Evolutionary conservation across 1,284 basidiomycete species (phyloP).

Genomic region (Takashimella koratensis): DNA sequence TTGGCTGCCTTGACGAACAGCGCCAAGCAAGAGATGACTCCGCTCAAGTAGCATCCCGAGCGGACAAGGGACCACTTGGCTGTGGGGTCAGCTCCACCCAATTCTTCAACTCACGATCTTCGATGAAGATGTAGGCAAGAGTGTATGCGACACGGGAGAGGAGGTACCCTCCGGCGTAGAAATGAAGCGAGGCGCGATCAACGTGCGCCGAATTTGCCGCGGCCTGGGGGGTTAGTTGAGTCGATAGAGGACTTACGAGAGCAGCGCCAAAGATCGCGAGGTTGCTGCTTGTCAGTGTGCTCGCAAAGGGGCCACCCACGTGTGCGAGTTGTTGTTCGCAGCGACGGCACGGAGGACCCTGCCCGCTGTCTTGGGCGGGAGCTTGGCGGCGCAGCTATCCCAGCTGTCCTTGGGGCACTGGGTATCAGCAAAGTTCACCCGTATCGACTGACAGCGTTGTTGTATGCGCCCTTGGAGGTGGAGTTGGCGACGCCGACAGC

Average conservation of each 20-base stretch:
- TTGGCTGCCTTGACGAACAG: constrained; percentile 17
- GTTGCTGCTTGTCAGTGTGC: constrained; percentile 11
- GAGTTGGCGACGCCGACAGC: constrained; percentile 11
- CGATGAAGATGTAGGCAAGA: constrained; percentile 26
- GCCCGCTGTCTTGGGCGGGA: constrained; percentile 8
- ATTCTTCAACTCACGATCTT: constrained; percentile 20
- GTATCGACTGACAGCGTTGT: constrained; percentile 17
- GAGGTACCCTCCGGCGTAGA: constrained; percentile 15
- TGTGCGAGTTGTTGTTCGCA: constrained; percentile 26
- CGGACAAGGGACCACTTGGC: constrained; percentile 6
- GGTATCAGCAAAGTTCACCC: not conserved
- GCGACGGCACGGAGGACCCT: constrained; percentile 22
- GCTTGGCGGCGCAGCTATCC: constrained; percentile 3
- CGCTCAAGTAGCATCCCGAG: constrained; percentile 8
- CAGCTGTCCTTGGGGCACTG: constrained; percentile 19
- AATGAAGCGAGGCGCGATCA: constrained; percentile 14
- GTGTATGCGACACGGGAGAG: constrained; percentile 19
- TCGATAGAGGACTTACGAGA: constrained; percentile 12
- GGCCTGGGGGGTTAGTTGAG: constrained; percentile 5
- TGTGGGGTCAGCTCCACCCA: not conserved
- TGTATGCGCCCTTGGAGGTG: constrained; percentile 6
- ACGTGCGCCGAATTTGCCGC: constrained; percentile 28
- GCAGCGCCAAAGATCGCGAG: constrained; percentile 24
- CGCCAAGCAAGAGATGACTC: constrained; percentile 7
- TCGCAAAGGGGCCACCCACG: constrained; percentile 8